Evolutionary conservation across 1,284 basidiomycete genomes (phyloP).

Genomic region (Marasmius oreades): DNA sequence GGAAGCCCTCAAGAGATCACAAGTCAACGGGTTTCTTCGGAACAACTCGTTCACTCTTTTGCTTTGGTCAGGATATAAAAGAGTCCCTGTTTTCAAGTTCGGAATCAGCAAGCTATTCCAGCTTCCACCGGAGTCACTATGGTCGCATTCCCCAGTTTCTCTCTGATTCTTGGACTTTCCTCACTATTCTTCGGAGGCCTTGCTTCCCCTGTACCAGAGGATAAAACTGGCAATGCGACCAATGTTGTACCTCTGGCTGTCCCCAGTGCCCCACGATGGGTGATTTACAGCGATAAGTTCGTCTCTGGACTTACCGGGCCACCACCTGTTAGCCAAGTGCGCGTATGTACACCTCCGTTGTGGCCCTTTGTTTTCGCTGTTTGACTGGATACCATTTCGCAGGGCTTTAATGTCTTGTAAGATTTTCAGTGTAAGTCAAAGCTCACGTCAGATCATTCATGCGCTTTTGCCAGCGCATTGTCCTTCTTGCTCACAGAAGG

Average conservation of each 20-base stretch:
- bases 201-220: neutral
- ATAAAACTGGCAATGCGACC: neutral
- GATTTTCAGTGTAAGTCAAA: neutral
- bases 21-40: too few relatives aligned
- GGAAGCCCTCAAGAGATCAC: too few relatives aligned
- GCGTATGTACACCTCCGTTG: conserved; percentile 26
- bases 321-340: conserved; percentile 38
- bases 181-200: neutral
- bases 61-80: too few relatives aligned
- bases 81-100: neutral
- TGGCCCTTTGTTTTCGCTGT: neutral
- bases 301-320: conserved; percentile 37
- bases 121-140: neutral
- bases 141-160: neutral
- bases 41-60: too few relatives aligned
- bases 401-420: conserved; percentile 43
- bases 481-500: conserved; percentile 48
- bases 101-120: neutral
- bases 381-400: conserved; percentile 1
- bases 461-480: conserved; percentile 32
- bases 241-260: neutral
- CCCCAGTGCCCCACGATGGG: conserved; percentile 40
- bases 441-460: neutral
- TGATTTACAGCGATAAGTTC: conserved; percentile 46
- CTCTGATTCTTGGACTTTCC: neutral